Evolutionary conservation across 441 rosid genomes (phyloP).

Genomic region (Erodium moschatum): DNA sequence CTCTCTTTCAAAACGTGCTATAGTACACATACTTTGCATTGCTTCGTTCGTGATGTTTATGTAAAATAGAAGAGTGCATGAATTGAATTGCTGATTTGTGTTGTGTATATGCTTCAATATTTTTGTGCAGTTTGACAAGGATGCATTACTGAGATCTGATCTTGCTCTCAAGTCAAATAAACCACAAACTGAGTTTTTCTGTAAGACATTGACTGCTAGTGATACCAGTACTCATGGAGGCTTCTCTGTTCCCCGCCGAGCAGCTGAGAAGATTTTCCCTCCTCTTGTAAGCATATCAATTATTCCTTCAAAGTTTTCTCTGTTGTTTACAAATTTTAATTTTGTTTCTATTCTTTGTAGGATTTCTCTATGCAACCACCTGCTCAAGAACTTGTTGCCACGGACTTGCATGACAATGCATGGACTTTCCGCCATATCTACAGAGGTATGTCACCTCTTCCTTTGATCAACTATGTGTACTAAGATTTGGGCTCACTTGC

Average conservation of each 20-base stretch:
- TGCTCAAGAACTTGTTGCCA: conserved; percentile 76
- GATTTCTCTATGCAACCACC: conserved; percentile 93
- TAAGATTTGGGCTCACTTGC: too few relatives aligned
- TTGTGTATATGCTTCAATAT: conserved; percentile 22
- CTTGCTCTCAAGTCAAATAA: conserved; percentile 56
- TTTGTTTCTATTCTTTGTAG: conserved; percentile 27
- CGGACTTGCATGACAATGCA: conserved; percentile 70
- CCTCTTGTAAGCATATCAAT: conserved; percentile 47
- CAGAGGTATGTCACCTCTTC: conserved; percentile 41
- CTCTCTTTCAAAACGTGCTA: too few relatives aligned
- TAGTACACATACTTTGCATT: neutral
- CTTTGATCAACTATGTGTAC: too few relatives aligned
- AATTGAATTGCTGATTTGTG: neutral
- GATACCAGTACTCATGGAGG: conserved; percentile 59
- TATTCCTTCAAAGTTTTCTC: conserved; percentile 8
- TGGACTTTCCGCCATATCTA: conserved; percentile 94
- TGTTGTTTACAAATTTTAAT: conserved; percentile 13
- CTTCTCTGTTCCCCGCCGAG: conserved; percentile 90
- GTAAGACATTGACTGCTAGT: conserved; percentile 59
- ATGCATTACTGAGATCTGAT: conserved; percentile 78
- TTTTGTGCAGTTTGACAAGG: conserved; percentile 70
- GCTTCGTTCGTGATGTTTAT: too few relatives aligned
- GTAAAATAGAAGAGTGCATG: too few relatives aligned
- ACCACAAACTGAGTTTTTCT: conserved; percentile 83
- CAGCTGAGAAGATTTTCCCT: conserved; percentile 94